Base-by-base conservation (phyloP, 1,139 yeast genomes). In the Saccharomycopsis crataegensis region DNA sequence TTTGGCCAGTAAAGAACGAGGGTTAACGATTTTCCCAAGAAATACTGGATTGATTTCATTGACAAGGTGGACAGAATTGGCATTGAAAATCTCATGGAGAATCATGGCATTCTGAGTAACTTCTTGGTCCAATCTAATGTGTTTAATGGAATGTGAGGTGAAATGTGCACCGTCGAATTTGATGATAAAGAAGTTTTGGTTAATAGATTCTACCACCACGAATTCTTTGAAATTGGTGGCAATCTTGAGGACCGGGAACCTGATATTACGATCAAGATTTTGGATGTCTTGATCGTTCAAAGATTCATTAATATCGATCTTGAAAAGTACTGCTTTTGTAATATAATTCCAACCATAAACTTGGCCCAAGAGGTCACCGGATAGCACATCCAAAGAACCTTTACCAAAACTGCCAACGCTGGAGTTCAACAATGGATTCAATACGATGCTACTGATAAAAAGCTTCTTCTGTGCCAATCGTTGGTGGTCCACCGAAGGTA, bases 361-460 rank as follows among this genome's bases (percentile, higher is more conserved):
- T n/a, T 51, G 50, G 14, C 58, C 58, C 17, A 41, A 37, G 41
- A 54, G 45, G 37, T 56, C 57, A 6, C 58, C 58, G 3, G 55
- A 14, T 8, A 54, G 16, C 9, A 54, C 16, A 38, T 54, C 57
- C 17, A 53, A 43, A 4, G 50, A 44, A 12, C 11, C 31, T 12
- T 46, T 45, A 17, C 31, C 38, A 11, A 46, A 37, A 31, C 34
- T 28, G n/a, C 31, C 31, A 6, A 34, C 22, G 34, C 28, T 50
- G 11, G 43, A 7, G 34, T 50, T 36, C 7, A 50, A 41, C 9
- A 9, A 28, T 22, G 50, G 54, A 12, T 47, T 41, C n/a, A 37
- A 36, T 4, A 14, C 46, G 12, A 47, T 22, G 12, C 37, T 33
- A 47, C 50, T 43, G 16, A 51, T 51, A 16, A 46, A 43, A 22